Percentiles rank a stretch among this genome's conserved stretches.
Conservation (phyloP, 768 basidiomycete genomes). For the Tremella mesenterica region DNA sequence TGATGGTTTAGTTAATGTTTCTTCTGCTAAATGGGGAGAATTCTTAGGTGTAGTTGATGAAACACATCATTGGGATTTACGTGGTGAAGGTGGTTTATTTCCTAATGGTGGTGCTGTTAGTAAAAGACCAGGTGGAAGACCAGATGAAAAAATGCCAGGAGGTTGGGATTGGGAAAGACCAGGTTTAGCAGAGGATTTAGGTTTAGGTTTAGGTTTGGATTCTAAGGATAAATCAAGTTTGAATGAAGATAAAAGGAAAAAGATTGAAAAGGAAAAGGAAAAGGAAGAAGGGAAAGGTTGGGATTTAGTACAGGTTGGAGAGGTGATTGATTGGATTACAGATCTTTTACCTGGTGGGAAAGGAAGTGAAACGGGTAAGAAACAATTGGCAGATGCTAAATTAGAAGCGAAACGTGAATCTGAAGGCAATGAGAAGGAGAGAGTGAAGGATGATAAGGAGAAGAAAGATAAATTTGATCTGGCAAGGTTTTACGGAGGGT, state of each 20-base stretch:
- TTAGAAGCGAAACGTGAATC: constrained; percentile 13
- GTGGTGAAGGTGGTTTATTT: constrained; percentile 66
- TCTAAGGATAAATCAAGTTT: constrained; percentile 3
- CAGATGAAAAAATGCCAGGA: constrained; percentile 19
- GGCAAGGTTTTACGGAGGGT: constrained; percentile 79
- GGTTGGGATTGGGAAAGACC: constrained; percentile 31
- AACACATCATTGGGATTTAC: constrained; percentile 92
- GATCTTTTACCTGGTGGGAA: constrained; percentile 52
- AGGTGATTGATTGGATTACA: constrained; percentile 45
- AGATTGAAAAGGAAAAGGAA: background rate
- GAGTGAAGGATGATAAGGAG: constrained; percentile 14
- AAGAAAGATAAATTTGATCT: constrained; percentile 58
- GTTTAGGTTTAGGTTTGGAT: constrained; percentile 49
- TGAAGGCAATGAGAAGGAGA: constrained; percentile 8
- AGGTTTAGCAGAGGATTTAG: constrained; percentile 25
- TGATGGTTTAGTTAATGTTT: constrained; percentile 79
- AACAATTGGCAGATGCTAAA: constrained; percentile 36
- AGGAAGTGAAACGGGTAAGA: constrained; percentile 40
- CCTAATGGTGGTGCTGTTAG: constrained; percentile 22
- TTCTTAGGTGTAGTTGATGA: constrained; percentile 83
- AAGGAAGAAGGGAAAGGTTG: constrained; percentile 21
- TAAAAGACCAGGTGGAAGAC: constrained; percentile 6
- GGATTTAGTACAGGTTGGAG: constrained; percentile 42
- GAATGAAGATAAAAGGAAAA: constrained; percentile 6
- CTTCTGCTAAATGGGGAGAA: constrained; percentile 87